Percentiles rank a stretch among this genome's conserved stretches.
Conservation (phyloP, 2,329 filamentous ascomycete genomes). For the Epichloe festucae region DNA sequence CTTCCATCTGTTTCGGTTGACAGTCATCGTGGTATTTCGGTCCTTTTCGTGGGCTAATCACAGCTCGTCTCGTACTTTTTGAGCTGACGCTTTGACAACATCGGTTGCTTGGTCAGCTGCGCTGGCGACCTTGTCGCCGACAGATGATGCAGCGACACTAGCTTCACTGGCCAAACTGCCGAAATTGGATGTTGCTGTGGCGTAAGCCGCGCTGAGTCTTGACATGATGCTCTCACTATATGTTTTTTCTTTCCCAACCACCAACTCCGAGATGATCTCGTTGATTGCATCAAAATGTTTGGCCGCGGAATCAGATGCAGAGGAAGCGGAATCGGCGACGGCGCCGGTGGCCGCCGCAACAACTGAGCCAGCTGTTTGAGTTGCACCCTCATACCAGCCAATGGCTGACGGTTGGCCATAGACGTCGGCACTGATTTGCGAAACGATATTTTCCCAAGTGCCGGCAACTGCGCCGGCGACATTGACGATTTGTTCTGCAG, state of each 20-base stretch:
- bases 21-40: neutral
- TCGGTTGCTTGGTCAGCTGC: slow-evolving; percentile 28
- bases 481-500: slow-evolving; percentile 23
- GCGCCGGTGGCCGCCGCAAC: slow-evolving; percentile 45
- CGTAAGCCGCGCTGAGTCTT: slow-evolving; percentile 58
- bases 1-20: neutral
- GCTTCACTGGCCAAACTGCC: slow-evolving; percentile 28
- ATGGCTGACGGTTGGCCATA: slow-evolving; percentile 53
- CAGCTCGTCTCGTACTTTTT: slow-evolving; percentile 28
- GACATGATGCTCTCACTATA: slow-evolving; percentile 72
- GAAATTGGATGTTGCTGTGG: slow-evolving; percentile 47
- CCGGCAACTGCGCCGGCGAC: slow-evolving; percentile 27
- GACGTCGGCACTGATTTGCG: slow-evolving; percentile 53
- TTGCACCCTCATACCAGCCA: slow-evolving; percentile 39
- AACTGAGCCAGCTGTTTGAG: slow-evolving; percentile 39
- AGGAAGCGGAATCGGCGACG: slow-evolving; percentile 25
- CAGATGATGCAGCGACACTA: slow-evolving; percentile 19
- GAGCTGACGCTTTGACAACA: slow-evolving; percentile 26
- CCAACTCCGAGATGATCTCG: slow-evolving; percentile 61
- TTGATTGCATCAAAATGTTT: slow-evolving; percentile 59
- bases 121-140: slow-evolving; percentile 23
- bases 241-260: slow-evolving; percentile 64
- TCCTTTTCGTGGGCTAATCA: slow-evolving; percentile 16
- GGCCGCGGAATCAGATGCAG: slow-evolving; percentile 46
- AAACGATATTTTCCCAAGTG: slow-evolving; percentile 33